Conservation (phyloP, 495 filamentous ascomycete genomes). For the Talaromyces trachyspermus region DNA sequence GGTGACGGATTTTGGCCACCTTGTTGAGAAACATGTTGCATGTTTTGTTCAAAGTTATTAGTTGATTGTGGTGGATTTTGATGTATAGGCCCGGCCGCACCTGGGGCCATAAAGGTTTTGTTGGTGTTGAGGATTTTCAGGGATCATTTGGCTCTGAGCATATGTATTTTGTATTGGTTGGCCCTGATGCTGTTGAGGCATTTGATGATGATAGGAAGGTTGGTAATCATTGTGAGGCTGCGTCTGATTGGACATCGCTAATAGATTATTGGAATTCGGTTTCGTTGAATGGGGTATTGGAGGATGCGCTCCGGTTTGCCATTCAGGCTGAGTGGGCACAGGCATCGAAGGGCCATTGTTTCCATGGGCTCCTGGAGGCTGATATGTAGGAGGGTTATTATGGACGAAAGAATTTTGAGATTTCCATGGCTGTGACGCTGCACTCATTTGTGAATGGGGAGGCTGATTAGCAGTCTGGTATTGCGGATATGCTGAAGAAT, state of each 20-base stretch:
- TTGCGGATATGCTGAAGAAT: neutral
- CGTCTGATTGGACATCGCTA: neutral
- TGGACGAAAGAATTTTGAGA: neutral
- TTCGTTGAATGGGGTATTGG: slow-evolving; percentile 7
- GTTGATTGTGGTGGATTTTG: neutral
- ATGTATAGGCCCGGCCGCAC: neutral
- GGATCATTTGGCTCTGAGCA: neutral
- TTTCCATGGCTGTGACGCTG: neutral
- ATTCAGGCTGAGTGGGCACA: neutral
- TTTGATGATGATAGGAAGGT: slow-evolving; percentile 1
- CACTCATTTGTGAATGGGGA: neutral
- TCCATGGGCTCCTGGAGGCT: neutral
- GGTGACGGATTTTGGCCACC: neutral
- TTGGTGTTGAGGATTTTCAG: neutral
- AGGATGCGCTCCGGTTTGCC: slow-evolving; percentile 4
- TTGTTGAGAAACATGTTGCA: too few relatives aligned
- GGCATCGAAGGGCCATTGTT: neutral
- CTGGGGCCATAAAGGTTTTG: neutral
- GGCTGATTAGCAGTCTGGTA: neutral
- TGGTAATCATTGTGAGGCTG: neutral
- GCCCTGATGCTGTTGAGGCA: neutral
- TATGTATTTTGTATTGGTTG: neutral
- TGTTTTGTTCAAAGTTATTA: too few relatives aligned
- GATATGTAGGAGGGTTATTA: neutral
- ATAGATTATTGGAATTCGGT: neutral